A percentile compares a stretch with the other conserved stretches of the same genome.
Evolutionary conservation across 2,329 filamentous ascomycete genomes (phyloP).

Genomic region (Paraconiothyrium brasiliense): DNA sequence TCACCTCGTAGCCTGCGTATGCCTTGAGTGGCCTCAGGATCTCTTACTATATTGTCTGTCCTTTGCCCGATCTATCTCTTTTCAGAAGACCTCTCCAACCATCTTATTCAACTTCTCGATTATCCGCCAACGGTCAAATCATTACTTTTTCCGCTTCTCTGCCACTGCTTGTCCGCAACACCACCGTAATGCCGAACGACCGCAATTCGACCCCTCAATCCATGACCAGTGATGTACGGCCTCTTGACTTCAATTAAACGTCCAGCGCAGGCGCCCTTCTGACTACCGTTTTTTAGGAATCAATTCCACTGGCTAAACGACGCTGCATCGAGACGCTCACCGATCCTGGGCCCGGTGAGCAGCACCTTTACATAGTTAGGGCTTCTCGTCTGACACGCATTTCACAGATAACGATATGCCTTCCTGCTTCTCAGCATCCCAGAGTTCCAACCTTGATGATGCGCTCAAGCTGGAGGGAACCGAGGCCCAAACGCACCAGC

Average conservation of each 20-base stretch:
- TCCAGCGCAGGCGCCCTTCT: not conserved
- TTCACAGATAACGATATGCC: not conserved
- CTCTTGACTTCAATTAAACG: not conserved
- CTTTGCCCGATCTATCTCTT: too few relatives aligned
- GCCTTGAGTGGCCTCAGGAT: too few relatives aligned
- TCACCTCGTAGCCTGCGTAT: too few relatives aligned
- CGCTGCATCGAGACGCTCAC: not conserved
- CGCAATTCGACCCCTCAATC: not conserved
- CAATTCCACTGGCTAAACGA: not conserved
- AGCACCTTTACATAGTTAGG: not conserved
- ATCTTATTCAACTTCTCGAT: conserved; percentile 2
- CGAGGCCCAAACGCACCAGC: not conserved
- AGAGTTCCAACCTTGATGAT: not conserved
- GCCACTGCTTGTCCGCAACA: not conserved
- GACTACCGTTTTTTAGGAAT: not conserved
- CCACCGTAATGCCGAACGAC: not conserved
- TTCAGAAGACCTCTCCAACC: not conserved
- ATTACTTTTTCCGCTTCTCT: too few relatives aligned
- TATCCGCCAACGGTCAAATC: not conserved
- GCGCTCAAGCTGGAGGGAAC: not conserved
- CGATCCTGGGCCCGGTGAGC: not conserved
- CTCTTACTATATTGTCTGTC: too few relatives aligned
- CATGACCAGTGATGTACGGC: not conserved
- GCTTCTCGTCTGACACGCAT: not conserved
- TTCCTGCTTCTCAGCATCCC: not conserved